phyloP scores from a whole-genome alignment of 495 filamentous ascomycete species.

The Lepidopterella palustris region DNA sequence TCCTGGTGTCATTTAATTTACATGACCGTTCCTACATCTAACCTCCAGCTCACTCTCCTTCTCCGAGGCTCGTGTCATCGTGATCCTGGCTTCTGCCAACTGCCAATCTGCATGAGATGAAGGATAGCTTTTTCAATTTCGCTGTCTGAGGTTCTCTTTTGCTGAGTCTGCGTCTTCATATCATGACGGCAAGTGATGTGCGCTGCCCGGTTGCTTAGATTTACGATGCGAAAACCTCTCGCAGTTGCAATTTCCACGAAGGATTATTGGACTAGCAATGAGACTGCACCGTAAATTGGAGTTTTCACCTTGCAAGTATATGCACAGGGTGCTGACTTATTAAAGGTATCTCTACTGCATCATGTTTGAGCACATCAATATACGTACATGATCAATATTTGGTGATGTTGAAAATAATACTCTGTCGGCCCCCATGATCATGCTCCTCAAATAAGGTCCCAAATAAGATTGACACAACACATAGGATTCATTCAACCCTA shows the following conservation, averaged over 20 bases:
- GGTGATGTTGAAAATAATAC: not conserved
- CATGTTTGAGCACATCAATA: conserved; percentile 1
- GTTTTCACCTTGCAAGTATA: not conserved
- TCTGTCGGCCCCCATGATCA: too few relatives aligned
- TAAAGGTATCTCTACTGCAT: not conserved
- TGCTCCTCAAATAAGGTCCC: too few relatives aligned
- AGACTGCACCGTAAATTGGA: not conserved
- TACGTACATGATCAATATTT: not conserved
- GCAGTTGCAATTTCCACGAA: not conserved
- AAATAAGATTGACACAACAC: too few relatives aligned
- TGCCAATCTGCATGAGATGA: not conserved
- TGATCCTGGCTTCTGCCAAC: not conserved
- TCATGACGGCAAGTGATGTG: not conserved
- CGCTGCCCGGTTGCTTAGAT: not conserved
- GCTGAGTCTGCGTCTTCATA: not conserved
- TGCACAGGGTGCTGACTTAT: not conserved
- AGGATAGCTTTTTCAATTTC: not conserved
- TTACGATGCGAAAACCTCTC: not conserved
- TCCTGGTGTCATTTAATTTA: not conserved
- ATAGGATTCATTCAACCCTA: too few relatives aligned
- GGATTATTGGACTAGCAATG: not conserved
- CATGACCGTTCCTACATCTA: not conserved
- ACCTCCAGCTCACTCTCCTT: not conserved
- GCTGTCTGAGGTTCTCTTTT: not conserved
- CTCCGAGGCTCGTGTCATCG: not conserved